Evolutionary conservation across 2,329 filamentous ascomycete genomes (phyloP), one percentile per base, ranked within the genome.

Genomic region (Neocatenulostroma microsporum): DNA sequence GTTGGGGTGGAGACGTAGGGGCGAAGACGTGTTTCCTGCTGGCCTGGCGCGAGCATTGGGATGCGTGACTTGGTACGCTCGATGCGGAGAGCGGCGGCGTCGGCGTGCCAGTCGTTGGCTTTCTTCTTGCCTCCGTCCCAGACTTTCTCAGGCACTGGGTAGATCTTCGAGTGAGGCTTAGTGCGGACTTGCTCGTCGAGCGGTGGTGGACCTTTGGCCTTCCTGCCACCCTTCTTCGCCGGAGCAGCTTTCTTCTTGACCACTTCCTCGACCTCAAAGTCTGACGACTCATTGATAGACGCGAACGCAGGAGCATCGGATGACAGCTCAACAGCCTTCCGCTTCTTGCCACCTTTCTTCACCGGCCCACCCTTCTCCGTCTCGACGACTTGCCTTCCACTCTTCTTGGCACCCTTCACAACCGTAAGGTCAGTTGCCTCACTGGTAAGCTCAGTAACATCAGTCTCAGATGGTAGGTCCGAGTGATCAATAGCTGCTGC

Each of bases 21-120:
- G 21, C 14, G n/a, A 9, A 55, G 40, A 10, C 46, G 47, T 15
- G 21, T 46, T 37, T 56, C 53, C 20, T 39, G 36, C 18, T 44
- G 28, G 12, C 42, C 49, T 3, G 19, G 31, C 13, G 21, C 18
- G 9, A 51, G 37, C 18, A 20, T 21, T 5, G 30, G 12, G 15
- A 47, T 40, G 2, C 21, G n/a, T 11, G 30, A 28, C 10, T 36
- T 12, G 10, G 37, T 19, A 8, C 39, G 37, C 29, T 28, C 34
- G 9, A 39, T 40, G 18, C 47, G 41, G 8, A 21, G 31, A 15
- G 40, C 41, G 18, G 46, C 45, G 18, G 38, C 46, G 11, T 25
- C 29, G 17, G 30, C 39, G 30, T 43, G 41, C 43, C 43, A 50
- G 29, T 12, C 27, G 13, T 36, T 33, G 10, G 12, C 23, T 24